phyloP scores from a whole-genome alignment of 139 green algal genomes.

The Closterium sp. region DNA sequence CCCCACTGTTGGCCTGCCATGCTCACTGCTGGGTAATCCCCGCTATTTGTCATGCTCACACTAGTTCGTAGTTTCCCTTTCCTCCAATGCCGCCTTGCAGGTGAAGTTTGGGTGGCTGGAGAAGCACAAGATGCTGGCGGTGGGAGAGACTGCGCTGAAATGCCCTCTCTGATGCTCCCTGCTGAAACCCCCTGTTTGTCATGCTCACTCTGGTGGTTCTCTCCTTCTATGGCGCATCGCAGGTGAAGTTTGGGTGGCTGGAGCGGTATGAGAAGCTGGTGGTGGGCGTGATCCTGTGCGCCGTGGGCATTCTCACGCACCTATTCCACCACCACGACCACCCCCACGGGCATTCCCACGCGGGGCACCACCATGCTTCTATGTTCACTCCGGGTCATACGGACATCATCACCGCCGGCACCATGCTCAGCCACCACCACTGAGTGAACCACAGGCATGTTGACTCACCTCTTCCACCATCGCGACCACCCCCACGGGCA shows the following conservation, averaged over 20 bases:
- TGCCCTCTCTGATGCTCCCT: too few species aligned
- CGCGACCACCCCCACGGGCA: constrained; percentile 1
- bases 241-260: constrained; percentile 41
- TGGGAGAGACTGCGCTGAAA: too few species aligned
- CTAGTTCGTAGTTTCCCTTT: constrained; percentile 8
- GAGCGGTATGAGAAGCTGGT: constrained; percentile 45
- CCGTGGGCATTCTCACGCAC: constrained; percentile 40
- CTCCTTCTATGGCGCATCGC: constrained; percentile 11
- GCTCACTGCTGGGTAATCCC: too few species aligned
- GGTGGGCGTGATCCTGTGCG: constrained; percentile 15
- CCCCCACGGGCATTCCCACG: neutral
- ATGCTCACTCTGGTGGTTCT: neutral
- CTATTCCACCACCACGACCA: constrained; percentile 43
- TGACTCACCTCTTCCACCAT: constrained; percentile 1
- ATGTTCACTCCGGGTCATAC: neutral
- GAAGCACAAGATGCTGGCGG: constrained; percentile 26
- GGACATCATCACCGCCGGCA: neutral
- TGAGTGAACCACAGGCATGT: too few species aligned
- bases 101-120: constrained; percentile 42
- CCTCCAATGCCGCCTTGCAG: neutral
- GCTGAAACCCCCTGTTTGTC: too few species aligned
- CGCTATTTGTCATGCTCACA: too few species aligned
- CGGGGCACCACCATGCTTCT: neutral
- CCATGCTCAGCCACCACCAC: neutral
- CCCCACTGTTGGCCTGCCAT: too few species aligned